Evolutionary conservation across 140 eudicot genomes (phyloP).

Genomic region (Ambrosia hybrid): DNA sequence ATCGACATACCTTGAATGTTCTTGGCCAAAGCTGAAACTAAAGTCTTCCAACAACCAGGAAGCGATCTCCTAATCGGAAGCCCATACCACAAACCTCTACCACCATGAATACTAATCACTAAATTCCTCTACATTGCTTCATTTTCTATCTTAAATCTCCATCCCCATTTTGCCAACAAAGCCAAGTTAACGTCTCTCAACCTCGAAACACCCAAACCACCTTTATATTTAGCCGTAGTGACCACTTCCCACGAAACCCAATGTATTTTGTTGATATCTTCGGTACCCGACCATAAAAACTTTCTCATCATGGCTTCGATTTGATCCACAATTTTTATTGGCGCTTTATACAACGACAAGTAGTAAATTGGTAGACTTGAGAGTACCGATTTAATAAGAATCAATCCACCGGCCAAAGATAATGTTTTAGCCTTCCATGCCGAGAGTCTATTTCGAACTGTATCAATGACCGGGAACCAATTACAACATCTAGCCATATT

Average conservation of each 20-base stretch:
- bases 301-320: background rate
- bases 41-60: background rate
- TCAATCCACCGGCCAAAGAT: background rate
- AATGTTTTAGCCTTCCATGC: background rate
- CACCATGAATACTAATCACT: background rate
- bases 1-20: background rate
- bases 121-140: background rate
- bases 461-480: background rate
- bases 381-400: background rate
- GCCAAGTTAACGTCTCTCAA: no score
- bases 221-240: background rate
- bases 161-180: no score
- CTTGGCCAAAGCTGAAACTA: background rate
- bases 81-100: background rate
- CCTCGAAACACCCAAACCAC: background rate
- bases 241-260: background rate
- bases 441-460: background rate
- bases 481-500: background rate
- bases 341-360: background rate
- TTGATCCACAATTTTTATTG: background rate
- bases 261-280: no score
- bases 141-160: background rate
- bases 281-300: no score
- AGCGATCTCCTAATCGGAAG: background rate
- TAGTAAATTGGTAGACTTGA: background rate